Evolutionary conservation across 2,329 filamentous ascomycete species (phyloP).

Genomic region (Phaeomoniella chlamydospora): DNA sequence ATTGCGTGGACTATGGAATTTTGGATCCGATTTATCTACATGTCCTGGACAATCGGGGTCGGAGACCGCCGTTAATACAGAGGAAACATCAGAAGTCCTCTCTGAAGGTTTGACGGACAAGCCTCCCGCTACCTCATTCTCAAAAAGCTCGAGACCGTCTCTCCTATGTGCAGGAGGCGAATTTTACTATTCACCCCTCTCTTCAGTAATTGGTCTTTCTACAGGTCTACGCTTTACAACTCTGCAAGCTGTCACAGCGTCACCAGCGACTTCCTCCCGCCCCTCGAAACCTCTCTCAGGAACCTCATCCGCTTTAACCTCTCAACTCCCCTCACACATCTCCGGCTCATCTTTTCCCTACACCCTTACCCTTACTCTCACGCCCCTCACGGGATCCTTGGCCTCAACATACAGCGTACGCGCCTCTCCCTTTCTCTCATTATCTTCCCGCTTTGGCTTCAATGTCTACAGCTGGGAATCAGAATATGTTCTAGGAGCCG

Average conservation of each 20-base stretch:
- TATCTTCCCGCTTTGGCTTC: slow-evolving; percentile 88
- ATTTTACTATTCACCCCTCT: slow-evolving; percentile 87
- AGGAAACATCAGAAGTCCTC: slow-evolving; percentile 2
- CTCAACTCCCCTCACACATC: slow-evolving; percentile 13
- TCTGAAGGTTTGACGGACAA: slow-evolving; percentile 7
- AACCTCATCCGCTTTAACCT: slow-evolving; percentile 11
- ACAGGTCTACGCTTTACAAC: slow-evolving; percentile 83
- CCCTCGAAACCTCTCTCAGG: slow-evolving; percentile 9
- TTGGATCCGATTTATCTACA: slow-evolving; percentile 49
- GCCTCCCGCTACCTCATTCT: slow-evolving; percentile 8
- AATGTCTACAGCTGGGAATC: slow-evolving; percentile 98
- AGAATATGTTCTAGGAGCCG: slow-evolving; percentile 78
- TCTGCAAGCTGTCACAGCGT: slow-evolving; percentile 37
- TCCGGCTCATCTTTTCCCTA: slow-evolving; percentile 65
- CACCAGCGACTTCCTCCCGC: slow-evolving; percentile 5
- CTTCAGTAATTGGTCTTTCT: slow-evolving; percentile 85
- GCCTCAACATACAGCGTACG: slow-evolving; percentile 85
- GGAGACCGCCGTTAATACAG: slow-evolving; percentile 9
- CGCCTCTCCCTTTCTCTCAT: slow-evolving; percentile 65
- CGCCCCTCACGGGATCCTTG: slow-evolving; percentile 86
- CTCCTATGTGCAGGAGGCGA: slow-evolving; percentile 86
- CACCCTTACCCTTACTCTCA: slow-evolving; percentile 83
- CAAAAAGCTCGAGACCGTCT: slow-evolving; percentile 26
- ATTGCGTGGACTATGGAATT: slow-evolving; percentile 83
- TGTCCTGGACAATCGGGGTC: slow-evolving; percentile 6